Evolutionary conservation across 805 yeast genomes (phyloP).

Genomic region (Yamadazyma ubonensis): DNA sequence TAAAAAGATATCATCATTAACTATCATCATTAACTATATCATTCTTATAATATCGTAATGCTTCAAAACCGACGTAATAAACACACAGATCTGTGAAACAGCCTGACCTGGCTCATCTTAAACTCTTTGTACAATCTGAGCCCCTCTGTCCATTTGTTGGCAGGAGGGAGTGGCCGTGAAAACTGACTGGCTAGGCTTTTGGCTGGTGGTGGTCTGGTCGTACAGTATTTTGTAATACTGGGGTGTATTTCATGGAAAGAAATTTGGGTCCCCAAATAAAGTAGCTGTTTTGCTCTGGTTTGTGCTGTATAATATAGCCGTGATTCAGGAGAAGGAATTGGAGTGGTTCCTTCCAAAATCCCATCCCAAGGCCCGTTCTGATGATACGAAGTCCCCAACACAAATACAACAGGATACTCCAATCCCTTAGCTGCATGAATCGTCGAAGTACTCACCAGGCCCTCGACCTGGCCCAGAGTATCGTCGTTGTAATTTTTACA

Average conservation of each 20-base stretch:
- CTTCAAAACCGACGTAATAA: too few relatives aligned
- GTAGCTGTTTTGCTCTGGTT: slow-evolving; percentile 56
- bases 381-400: slow-evolving; percentile 24
- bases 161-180: slow-evolving; percentile 12
- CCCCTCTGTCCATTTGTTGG: slow-evolving; percentile 10
- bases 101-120: not conserved
- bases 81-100: not conserved
- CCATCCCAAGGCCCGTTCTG: slow-evolving; percentile 18
- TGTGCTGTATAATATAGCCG: slow-evolving; percentile 61
- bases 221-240: too few relatives aligned
- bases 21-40: not conserved
- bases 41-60: not conserved
- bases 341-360: slow-evolving; percentile 9
- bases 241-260: slow-evolving; percentile 7
- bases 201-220: too few relatives aligned
- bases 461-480: slow-evolving; percentile 23
- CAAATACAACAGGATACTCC: slow-evolving; percentile 68
- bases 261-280: slow-evolving; percentile 32
- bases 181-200: slow-evolving; percentile 3
- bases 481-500: slow-evolving; percentile 41
- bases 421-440: slow-evolving; percentile 75
- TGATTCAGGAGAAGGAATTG: slow-evolving; percentile 22
- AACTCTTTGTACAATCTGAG: slow-evolving; percentile 4
- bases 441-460: slow-evolving; percentile 56
- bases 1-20: too few relatives aligned